Conservation (phyloP, 345 rosid species). For the Populus euphratica region DNA sequence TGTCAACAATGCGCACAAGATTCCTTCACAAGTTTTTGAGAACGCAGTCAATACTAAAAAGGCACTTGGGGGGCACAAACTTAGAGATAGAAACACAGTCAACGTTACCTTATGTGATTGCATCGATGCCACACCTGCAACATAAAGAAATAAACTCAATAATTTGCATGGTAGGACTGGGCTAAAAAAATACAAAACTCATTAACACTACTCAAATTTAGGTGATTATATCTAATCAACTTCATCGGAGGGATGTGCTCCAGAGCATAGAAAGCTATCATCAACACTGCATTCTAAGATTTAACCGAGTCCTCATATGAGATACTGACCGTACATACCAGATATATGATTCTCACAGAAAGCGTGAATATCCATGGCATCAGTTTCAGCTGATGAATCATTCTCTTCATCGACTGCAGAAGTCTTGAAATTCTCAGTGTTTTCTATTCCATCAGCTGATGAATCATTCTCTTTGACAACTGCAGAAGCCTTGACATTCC, state of each 20-base stretch:
- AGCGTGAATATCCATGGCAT: conserved; percentile 65
- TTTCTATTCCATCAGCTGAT: conserved; percentile 28
- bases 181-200: neutral
- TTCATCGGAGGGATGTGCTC: neutral
- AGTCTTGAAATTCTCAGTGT: conserved; percentile 22
- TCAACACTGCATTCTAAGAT: neutral
- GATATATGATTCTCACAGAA: conserved; percentile 31
- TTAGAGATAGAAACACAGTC: neutral
- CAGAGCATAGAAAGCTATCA: neutral
- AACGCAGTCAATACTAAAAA: neutral
- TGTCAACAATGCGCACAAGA: neutral
- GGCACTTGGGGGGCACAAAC: neutral
- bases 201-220: neutral
- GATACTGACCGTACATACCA: conserved; percentile 35
- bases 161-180: neutral
- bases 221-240: neutral
- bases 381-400: conserved; percentile 71
- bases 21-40: neutral
- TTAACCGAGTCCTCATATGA: neutral
- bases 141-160: conserved; percentile 21
- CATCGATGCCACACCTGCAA: conserved; percentile 52
- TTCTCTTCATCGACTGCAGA: conserved; percentile 30
- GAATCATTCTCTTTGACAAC: conserved; percentile 44
- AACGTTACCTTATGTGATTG: conserved; percentile 50
- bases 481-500: conserved; percentile 25